Conservation (phyloP, 805 yeast genomes). For the Candida piceae region DNA sequence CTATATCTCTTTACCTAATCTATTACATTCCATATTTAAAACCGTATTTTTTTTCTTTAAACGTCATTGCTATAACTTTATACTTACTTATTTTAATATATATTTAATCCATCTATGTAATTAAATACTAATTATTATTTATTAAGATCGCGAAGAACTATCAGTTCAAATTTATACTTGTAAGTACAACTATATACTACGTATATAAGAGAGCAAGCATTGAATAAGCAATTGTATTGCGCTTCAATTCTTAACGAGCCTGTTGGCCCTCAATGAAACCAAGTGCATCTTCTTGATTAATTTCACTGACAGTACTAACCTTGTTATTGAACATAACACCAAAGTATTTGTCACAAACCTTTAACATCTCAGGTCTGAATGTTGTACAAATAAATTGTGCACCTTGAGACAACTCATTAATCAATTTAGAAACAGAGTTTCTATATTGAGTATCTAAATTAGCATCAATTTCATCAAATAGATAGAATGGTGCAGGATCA, state of each 20-base stretch:
- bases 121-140: too few relatives aligned
- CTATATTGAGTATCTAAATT: conserved; percentile 91
- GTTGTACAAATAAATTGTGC: conserved; percentile 97
- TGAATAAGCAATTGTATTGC: too few relatives aligned
- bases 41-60: too few relatives aligned
- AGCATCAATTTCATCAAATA: conserved; percentile 96
- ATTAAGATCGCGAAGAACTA: too few relatives aligned
- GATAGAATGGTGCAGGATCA: conserved; percentile 95
- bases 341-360: conserved; percentile 78
- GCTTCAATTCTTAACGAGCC: conserved; percentile 9
- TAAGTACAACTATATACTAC: not conserved
- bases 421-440: conserved; percentile 74
- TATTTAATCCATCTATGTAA: too few relatives aligned
- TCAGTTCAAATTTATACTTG: too few relatives aligned
- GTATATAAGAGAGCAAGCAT: too few relatives aligned
- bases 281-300: conserved; percentile 67
- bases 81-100: too few relatives aligned
- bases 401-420: conserved; percentile 54
- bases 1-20: too few relatives aligned
- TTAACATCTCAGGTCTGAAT: conserved; percentile 87
- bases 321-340: conserved; percentile 84
- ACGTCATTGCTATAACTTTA: too few relatives aligned
- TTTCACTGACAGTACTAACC: conserved; percentile 71
- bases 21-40: too few relatives aligned
- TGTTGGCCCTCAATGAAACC: conserved; percentile 75